These are phyloP conservation scores for Sarocladium brachiariae DNA, from an alignment of 2,329 filamentous ascomycete genomes.

Conservation along the genomic window DNA sequence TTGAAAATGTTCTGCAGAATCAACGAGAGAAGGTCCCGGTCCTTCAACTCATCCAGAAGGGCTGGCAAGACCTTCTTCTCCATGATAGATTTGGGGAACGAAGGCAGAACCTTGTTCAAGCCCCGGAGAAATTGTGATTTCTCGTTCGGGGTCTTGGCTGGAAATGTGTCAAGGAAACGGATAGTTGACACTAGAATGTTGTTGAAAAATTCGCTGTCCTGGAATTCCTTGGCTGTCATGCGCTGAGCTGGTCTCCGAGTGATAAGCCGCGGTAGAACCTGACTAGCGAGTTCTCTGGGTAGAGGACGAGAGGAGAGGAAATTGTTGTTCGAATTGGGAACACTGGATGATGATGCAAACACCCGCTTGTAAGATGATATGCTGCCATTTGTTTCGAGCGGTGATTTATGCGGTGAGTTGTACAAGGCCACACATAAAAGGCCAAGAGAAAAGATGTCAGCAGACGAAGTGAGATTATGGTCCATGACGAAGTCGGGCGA, in stretches of 20 bases:
- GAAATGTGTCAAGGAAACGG: conserved; percentile 84
- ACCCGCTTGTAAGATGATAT: conserved; percentile 78
- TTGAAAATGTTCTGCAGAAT: conserved; percentile 91
- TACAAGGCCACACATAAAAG: conserved; percentile 84
- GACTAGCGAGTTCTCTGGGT: conserved; percentile 67
- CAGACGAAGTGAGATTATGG: conserved; percentile 72
- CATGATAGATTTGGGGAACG: conserved; percentile 88
- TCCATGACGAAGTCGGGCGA: conserved; percentile 94
- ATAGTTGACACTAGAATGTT: conserved; percentile 96
- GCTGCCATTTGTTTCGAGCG: conserved; percentile 75
- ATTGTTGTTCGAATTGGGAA: conserved; percentile 75
- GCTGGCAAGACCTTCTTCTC: conserved; percentile 91
- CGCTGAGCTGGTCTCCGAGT: conserved; percentile 81
- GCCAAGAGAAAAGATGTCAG: conserved; percentile 92
- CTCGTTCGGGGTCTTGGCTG: conserved; percentile 84
- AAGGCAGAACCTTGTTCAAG: conserved; percentile 76
- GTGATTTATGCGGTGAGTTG: conserved; percentile 87
- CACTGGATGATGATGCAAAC: conserved; percentile 69
- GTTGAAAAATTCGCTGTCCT: conserved; percentile 93
- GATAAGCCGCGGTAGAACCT: conserved; percentile 78
- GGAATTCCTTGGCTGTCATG: conserved; percentile 83
- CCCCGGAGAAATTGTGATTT: conserved; percentile 90
- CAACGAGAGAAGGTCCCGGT: conserved; percentile 75
- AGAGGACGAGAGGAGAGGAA: conserved; percentile 75
- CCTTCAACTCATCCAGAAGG: conserved; percentile 87